phyloP scores from a whole-genome alignment of 2,329 filamentous ascomycete species.

The Didymella segeticola region DNA sequence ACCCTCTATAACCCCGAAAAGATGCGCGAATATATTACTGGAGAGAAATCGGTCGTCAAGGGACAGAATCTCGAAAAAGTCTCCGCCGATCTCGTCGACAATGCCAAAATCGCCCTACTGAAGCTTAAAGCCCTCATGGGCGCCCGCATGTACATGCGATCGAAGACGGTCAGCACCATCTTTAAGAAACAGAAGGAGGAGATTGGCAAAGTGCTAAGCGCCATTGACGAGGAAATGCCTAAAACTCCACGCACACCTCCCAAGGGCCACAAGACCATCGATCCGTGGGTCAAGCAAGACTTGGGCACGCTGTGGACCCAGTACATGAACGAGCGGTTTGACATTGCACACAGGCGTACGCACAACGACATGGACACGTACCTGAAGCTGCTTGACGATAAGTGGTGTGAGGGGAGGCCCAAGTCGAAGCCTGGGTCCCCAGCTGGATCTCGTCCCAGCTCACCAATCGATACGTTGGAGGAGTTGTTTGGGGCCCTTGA shows the following conservation, averaged over 20 bases:
- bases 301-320: background rate
- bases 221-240: background rate
- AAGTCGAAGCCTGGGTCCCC: conserved; percentile 1
- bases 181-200: conserved; percentile 4
- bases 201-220: conserved; percentile 1
- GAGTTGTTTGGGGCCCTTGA: background rate
- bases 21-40: background rate
- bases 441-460: background rate
- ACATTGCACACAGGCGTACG: conserved; percentile 1
- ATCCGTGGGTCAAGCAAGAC: conserved; percentile 4
- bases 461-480: background rate
- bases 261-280: background rate
- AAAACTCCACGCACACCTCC: background rate
- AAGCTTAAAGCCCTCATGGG: conserved; percentile 10
- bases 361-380: conserved; percentile 2
- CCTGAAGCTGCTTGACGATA: background rate
- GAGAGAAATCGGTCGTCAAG: conserved; percentile 1
- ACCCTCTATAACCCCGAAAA: conserved; percentile 1
- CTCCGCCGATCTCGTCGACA: background rate
- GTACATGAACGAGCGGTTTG: conserved; percentile 12
- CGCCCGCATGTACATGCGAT: conserved; percentile 10
- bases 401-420: conserved; percentile 2
- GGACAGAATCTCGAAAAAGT: background rate
- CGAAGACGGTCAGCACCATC: background rate
- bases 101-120: conserved; percentile 5